These are phyloP conservation scores for Arxiozyma telluris DNA, from an alignment of 1,139 yeast species.

Conservation along the genomic window DNA sequence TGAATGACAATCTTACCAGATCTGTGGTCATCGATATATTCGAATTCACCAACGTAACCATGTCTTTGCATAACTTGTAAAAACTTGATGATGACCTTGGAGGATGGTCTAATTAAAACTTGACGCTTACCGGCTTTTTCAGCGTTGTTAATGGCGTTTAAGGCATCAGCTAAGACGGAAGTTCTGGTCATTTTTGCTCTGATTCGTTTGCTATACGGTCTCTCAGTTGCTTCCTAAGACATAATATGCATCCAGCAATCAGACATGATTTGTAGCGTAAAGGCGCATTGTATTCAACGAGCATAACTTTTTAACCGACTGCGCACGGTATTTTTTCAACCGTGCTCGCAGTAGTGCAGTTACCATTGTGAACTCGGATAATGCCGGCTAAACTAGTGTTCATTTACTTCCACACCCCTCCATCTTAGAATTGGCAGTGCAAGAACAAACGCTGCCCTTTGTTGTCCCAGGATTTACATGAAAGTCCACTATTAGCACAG, in stretches of 20 bases:
- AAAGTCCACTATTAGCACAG: not conserved
- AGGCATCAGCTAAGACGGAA: conserved; percentile 98
- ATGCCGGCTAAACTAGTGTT: not conserved
- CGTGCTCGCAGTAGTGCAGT: not conserved
- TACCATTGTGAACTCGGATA: not conserved
- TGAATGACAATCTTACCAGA: conserved; percentile 96
- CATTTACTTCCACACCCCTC: not conserved
- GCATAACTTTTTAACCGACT: not conserved
- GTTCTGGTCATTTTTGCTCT: conserved; percentile 78
- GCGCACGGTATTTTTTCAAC: not conserved
- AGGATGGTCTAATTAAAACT: conserved; percentile 96
- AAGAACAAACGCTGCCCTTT: not conserved
- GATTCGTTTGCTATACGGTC: conserved; percentile 2
- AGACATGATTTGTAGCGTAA: no score
- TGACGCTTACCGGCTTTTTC: conserved; percentile 99
- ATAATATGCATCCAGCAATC: not conserved
- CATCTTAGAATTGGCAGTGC: not conserved
- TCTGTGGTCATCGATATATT: conserved; percentile 98
- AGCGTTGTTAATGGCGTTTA: conserved; percentile 97
- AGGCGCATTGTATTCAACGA: no score
- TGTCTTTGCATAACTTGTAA: conserved; percentile 97
- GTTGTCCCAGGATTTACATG: not conserved
- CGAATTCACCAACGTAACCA: conserved; percentile 98
- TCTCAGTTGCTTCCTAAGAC: not conserved
- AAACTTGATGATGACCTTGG: conserved; percentile 96